phyloP scores from a whole-genome alignment of 805 yeast species.

The Lipomyces japonicus region DNA sequence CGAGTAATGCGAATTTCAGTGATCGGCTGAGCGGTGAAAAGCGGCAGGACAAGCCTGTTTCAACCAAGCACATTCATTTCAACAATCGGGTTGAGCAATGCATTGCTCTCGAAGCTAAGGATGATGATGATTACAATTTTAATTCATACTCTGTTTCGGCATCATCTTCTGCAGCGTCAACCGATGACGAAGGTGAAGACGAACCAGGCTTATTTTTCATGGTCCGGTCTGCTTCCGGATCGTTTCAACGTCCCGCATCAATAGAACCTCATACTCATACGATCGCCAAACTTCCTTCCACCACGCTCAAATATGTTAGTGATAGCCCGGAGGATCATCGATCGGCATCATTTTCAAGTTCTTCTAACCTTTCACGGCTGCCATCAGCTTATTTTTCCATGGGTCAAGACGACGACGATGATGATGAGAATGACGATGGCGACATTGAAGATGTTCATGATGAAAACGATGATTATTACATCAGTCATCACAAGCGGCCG shows the following conservation, averaged over 20 bases:
- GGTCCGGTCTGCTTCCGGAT: conserved; percentile 43
- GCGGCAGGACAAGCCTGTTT: background rate
- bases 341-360: background rate
- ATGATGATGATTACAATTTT: conserved; percentile 28
- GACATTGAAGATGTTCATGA: conserved; percentile 15
- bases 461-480: conserved; percentile 1
- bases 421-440: conserved; percentile 9
- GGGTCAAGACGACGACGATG: conserved; percentile 22
- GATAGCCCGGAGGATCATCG: conserved; percentile 33
- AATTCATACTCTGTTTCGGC: conserved; percentile 2
- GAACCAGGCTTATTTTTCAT: conserved; percentile 68
- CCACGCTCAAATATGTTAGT: conserved; percentile 73
- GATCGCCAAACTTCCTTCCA: conserved; percentile 79
- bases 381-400: conserved; percentile 16
- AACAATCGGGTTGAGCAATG: conserved; percentile 95
- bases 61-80: conserved; percentile 73
- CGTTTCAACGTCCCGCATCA: conserved; percentile 33
- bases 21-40: conserved; percentile 14
- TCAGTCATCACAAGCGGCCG: background rate
- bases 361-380: background rate
- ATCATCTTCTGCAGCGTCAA: conserved; percentile 4
- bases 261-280: conserved; percentile 44
- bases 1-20: conserved; percentile 21
- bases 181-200: conserved; percentile 47
- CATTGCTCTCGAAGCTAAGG: conserved; percentile 56